A percentile compares a stretch with the other conserved stretches of the same genome.
Evolutionary conservation across 495 filamentous ascomycete species (phyloP).

Genomic region (Aspergillus sparsus): DNA sequence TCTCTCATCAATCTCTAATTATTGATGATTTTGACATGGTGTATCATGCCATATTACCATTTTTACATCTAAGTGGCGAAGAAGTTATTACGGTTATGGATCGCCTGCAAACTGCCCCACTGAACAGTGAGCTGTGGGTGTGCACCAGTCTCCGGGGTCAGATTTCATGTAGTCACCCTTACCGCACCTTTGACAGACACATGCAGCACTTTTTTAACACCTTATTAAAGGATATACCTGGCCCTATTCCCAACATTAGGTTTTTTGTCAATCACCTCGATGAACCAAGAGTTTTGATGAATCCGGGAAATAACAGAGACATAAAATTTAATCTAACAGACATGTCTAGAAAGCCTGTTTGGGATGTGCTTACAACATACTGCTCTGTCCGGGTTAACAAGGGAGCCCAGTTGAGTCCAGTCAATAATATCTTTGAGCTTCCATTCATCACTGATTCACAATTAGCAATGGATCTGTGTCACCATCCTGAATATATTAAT

Average conservation of each 20-base stretch:
- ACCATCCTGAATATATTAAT: slow-evolving; percentile 14
- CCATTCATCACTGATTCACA: slow-evolving; percentile 11
- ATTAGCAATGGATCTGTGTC: slow-evolving; percentile 11
- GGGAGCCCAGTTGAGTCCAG: too few relatives aligned
- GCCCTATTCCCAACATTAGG: slow-evolving; percentile 7
- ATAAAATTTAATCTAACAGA: slow-evolving; percentile 2
- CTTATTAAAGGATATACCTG: background rate
- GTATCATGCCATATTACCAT: background rate
- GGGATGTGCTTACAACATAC: slow-evolving; percentile 10
- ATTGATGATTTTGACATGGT: slow-evolving; percentile 57
- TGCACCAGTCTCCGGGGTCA: slow-evolving; percentile 9
- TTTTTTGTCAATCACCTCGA: slow-evolving; percentile 21
- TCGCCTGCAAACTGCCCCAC: background rate
- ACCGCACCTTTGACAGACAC: background rate
- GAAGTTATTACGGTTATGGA: slow-evolving; percentile 2
- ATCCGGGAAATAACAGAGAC: background rate
- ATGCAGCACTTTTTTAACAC: background rate
- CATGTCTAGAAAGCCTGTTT: slow-evolving; percentile 2
- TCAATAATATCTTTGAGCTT: background rate
- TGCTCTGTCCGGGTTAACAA: background rate
- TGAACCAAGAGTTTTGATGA: slow-evolving; percentile 14
- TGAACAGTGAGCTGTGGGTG: slow-evolving; percentile 15
- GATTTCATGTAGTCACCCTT: background rate
- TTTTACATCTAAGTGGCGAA: background rate
- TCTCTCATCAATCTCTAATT: slow-evolving; percentile 51